Evolutionary conservation across 257 asterid species (phyloP).

Genomic region (Fraxinus excelsior): DNA sequence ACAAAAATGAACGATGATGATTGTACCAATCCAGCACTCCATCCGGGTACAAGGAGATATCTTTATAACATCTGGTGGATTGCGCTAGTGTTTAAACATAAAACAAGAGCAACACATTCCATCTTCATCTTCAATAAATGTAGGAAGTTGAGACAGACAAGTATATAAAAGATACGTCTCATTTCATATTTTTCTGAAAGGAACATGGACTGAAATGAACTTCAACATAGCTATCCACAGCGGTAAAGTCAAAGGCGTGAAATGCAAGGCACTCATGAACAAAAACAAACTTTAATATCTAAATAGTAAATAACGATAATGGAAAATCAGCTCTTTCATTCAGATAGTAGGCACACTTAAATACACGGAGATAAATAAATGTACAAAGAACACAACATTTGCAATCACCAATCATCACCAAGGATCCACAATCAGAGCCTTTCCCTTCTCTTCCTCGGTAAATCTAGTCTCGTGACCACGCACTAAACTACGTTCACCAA

Average conservation of each 20-base stretch:
- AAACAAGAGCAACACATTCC: no score
- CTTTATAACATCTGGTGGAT: no score
- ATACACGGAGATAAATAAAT: background rate
- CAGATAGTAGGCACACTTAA: background rate
- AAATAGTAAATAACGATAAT: background rate
- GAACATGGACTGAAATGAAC: no score
- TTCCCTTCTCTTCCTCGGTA: conserved; percentile 55
- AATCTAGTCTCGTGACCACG: conserved; percentile 37
- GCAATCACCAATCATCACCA: conserved; percentile 41
- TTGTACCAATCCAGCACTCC: no score
- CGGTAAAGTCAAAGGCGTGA: background rate
- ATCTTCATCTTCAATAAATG: no score
- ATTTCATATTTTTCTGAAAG: no score
- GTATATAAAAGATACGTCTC: no score
- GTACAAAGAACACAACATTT: background rate
- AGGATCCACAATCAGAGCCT: conserved; percentile 37
- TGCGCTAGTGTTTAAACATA: no score
- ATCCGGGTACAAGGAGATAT: no score
- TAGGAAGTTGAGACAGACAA: no score
- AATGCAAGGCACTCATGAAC: background rate
- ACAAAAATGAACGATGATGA: conserved; percentile 18
- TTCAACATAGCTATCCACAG: no score
- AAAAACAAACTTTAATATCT: background rate
- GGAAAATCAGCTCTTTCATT: background rate
- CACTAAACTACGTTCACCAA: conserved; percentile 35